Conservation (phyloP, 345 rosid species). For the Eucalyptus curtisii region DNA sequence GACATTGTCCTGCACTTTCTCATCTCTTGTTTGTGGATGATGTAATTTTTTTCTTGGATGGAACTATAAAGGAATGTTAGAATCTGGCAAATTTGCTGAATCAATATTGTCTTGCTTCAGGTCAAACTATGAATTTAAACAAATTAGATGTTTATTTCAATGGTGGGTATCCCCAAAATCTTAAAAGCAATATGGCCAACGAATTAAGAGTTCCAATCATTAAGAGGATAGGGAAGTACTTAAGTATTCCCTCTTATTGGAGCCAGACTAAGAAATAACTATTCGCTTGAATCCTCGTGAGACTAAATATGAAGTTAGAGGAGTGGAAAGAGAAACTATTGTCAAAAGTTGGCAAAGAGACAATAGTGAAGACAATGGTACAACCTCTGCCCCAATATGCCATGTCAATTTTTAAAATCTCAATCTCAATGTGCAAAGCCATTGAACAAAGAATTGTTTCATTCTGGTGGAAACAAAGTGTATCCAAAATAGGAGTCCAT, state of each 20-base stretch:
- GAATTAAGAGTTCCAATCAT: background rate
- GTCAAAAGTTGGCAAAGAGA: background rate
- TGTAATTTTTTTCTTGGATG: background rate
- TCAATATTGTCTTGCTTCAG: background rate
- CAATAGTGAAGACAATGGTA: background rate
- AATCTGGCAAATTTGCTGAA: background rate
- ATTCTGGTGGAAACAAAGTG: background rate
- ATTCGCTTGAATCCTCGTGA: background rate
- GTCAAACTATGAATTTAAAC: no score
- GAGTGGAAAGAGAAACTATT: background rate
- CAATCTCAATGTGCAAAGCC: background rate
- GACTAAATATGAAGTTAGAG: background rate
- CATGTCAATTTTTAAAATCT: background rate
- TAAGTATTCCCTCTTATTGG: background rate
- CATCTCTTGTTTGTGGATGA: background rate
- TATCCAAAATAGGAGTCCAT: no score
- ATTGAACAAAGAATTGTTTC: background rate
- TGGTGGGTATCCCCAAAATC: background rate
- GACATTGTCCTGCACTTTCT: background rate
- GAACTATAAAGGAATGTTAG: background rate
- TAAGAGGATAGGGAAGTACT: background rate
- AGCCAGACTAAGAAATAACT: background rate
- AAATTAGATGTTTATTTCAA: no score
- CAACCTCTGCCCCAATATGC: accelerated
- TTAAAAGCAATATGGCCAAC: background rate